Evolutionary conservation across 2,329 filamentous ascomycete species (phyloP), one percentile per base, ranked within the genome.

Genomic region (Venturia effusa): DNA sequence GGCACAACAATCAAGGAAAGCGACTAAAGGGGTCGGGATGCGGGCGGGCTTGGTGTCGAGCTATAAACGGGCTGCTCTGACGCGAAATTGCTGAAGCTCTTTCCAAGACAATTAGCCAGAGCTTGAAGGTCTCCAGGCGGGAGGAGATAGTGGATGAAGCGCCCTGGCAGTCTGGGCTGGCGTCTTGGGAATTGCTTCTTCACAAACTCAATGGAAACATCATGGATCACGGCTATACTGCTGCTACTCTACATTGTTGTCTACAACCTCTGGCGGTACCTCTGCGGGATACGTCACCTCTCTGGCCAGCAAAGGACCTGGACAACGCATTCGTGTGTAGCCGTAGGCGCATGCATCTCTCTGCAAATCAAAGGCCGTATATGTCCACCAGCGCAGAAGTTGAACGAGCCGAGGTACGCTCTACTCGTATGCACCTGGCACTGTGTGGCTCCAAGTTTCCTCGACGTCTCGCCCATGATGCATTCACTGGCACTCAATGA

Each of bases 71-170:
- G 27, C 27, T 22, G 6, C 24, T 5, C 43, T 54, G 30, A 55
- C 51, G 51, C 30, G 51, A 54, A 3, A 55, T 55, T 57, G 4
- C 51, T 34, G 51, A 57, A 57, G 51, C 51, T 57, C 51, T 57
- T 57, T 51, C 51, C 51, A 57, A 57, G 51, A 30, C 34, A 57
- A 57, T 32, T 57, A 30, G 51, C 51, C 10, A 6, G 51, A 57
- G 51, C 51, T 57, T 57, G 17, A 32, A 30, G 24, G 24, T 32
- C 32, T 22, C 43, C 43, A 3, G 43, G 43, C 43, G 19, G 8
- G 19, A 7, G n/a, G 11, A 45, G 43, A 22, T 10, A 2, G 41
- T 22, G 41, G 13, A 43, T 43, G 17, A 8, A 41, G 17, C 41
- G 41, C 41, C 45, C 30, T 51, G 45, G 45, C 45, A 27, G 27